Conservation (phyloP, 225 moss, liverwort and hornwort species). For the Straminergon stramineum region DNA sequence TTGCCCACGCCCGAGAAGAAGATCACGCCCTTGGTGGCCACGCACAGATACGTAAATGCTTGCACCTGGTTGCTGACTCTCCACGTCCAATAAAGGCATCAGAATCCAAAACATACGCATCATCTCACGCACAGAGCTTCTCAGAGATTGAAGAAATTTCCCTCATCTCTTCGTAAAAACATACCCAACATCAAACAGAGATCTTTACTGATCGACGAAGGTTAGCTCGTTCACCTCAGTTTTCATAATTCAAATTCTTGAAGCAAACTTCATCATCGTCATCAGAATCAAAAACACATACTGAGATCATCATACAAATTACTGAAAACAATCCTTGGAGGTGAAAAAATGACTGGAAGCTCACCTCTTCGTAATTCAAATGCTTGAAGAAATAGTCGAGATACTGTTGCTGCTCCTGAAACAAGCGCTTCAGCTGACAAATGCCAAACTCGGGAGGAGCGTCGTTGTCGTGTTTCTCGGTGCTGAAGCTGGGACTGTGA, state of each 20-base stretch:
- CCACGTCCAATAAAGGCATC: background rate
- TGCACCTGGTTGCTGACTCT: constrained; percentile 26
- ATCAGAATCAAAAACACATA: background rate
- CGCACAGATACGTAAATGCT: constrained; percentile 41
- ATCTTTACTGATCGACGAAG: background rate
- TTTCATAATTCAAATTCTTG: background rate
- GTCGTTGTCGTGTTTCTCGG: background rate
- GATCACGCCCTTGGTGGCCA: constrained; percentile 33
- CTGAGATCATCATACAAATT: background rate
- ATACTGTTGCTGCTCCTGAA: constrained; percentile 37
- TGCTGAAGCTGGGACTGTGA: background rate
- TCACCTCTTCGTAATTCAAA: constrained; percentile 39
- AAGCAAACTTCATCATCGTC: no score
- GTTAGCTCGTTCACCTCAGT: background rate
- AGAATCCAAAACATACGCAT: background rate
- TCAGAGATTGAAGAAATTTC: background rate
- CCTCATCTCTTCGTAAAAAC: background rate
- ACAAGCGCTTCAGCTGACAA: constrained; percentile 29
- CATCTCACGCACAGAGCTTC: background rate
- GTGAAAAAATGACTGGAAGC: background rate
- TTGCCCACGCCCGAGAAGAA: constrained; percentile 58
- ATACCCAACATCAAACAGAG: background rate
- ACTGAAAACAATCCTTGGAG: background rate
- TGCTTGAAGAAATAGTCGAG: constrained; percentile 55
- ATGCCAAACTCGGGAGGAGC: background rate